A percentile compares a stretch with the other conserved stretches of the same genome.
phyloP scores from a whole-genome alignment of 768 basidiomycete genomes.

The Megacollybia marginata region DNA sequence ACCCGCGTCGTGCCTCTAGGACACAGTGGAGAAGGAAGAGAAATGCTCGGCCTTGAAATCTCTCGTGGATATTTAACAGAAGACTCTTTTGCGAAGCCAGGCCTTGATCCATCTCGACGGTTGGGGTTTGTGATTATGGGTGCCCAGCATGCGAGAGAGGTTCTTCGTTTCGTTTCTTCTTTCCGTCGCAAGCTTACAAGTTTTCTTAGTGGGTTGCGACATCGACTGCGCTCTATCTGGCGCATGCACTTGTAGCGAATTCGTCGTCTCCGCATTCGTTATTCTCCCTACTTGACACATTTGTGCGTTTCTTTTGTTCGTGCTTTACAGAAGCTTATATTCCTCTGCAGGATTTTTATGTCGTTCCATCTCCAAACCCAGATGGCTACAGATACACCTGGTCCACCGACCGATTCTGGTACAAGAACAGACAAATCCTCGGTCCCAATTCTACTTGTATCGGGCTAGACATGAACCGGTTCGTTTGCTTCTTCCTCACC shows the following conservation, averaged over 20 bases:
- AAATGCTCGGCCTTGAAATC: conserved; percentile 49
- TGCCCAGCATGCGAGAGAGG: conserved; percentile 74
- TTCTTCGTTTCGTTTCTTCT: conserved; percentile 23
- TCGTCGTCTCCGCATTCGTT: conserved; percentile 38
- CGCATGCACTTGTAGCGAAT: conserved; percentile 59
- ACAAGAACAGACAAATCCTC: conserved; percentile 62
- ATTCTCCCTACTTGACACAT: conserved; percentile 41
- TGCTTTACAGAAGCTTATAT: not conserved
- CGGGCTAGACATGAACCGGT: conserved; percentile 79
- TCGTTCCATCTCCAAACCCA: conserved; percentile 62
- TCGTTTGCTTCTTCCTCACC: conserved; percentile 6
- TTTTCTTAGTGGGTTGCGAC: conserved; percentile 71
- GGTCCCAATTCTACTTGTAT: conserved; percentile 43
- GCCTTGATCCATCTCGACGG: conserved; percentile 21
- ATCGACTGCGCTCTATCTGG: conserved; percentile 62
- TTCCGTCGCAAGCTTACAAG: conserved; percentile 4
- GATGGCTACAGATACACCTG: conserved; percentile 75
- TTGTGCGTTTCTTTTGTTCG: conserved; percentile 29
- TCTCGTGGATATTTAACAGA: conserved; percentile 9
- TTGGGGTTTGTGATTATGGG: conserved; percentile 62
- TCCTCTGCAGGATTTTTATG: conserved; percentile 47
- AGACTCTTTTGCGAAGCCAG: conserved; percentile 5
- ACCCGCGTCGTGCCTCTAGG: conserved; percentile 45
- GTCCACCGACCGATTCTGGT: conserved; percentile 65
- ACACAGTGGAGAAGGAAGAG: conserved; percentile 49